Evolutionary conservation across 352 stramenopile species (phyloP).

Genomic region (Phytopythium litorale): DNA sequence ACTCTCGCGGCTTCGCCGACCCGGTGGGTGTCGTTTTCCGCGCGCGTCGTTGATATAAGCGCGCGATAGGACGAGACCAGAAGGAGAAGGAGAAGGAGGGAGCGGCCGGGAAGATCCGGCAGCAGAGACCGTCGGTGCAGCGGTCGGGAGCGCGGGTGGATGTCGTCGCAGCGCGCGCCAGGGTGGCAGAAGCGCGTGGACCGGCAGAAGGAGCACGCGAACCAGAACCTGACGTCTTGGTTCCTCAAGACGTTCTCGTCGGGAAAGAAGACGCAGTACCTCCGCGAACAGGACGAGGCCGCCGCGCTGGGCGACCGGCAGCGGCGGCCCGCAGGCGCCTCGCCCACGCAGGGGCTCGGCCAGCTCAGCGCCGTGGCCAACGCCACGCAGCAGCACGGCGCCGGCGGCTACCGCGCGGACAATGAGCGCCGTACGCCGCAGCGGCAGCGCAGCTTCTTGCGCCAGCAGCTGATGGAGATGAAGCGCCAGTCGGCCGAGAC

Average conservation of each 20-base stretch:
- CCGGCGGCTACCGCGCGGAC: slow-evolving; percentile 19
- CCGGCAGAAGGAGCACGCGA: slow-evolving; percentile 52
- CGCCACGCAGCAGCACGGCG: slow-evolving; percentile 21
- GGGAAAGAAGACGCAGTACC: slow-evolving; percentile 50
- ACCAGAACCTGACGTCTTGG: slow-evolving; percentile 61
- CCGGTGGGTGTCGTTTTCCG: not conserved
- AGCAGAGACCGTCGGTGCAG: not conserved
- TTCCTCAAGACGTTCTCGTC: slow-evolving; percentile 59
- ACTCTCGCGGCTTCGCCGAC: not conserved
- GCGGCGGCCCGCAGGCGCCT: slow-evolving; percentile 11
- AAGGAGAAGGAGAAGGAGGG: not conserved
- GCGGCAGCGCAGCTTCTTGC: slow-evolving; percentile 64
- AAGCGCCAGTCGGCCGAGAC: slow-evolving; percentile 66
- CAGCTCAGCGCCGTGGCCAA: slow-evolving; percentile 34
- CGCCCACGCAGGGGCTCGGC: slow-evolving; percentile 17
- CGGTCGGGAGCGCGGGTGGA: not conserved
- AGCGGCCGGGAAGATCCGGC: not conserved
- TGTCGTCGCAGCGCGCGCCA: slow-evolving; percentile 6
- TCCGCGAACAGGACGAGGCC: slow-evolving; percentile 58
- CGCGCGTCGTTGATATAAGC: slow-evolving; percentile 3
- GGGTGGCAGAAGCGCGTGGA: slow-evolving; percentile 51
- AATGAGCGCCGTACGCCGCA: slow-evolving; percentile 28
- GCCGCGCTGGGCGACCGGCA: slow-evolving; percentile 29
- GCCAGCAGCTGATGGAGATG: slow-evolving; percentile 71
- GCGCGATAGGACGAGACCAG: not conserved